Conservation (phyloP, 805 yeast genomes). For the Scheffersomyces spartinae region DNA sequence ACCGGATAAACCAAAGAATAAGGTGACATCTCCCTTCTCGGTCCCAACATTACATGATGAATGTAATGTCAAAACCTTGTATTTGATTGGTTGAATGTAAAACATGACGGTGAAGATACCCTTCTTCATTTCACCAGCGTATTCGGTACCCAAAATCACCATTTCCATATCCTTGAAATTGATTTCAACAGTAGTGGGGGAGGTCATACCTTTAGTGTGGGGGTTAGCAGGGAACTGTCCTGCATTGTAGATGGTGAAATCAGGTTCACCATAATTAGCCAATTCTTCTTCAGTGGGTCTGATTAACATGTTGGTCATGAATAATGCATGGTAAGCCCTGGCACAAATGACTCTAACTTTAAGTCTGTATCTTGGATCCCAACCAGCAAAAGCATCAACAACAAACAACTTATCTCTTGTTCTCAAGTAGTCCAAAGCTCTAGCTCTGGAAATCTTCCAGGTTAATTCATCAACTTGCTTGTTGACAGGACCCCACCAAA, state of each 20-base stretch:
- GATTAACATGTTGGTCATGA: constrained; percentile 97
- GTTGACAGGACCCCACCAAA: constrained; percentile 99
- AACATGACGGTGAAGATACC: constrained; percentile 99
- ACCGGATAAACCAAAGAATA: constrained; percentile 95
- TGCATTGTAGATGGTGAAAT: constrained; percentile 95
- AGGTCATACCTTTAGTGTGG: constrained; percentile 95
- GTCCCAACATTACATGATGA: constrained; percentile 91
- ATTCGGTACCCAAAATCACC: constrained; percentile 97
- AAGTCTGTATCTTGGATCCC: constrained; percentile 97
- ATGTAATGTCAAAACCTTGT: constrained; percentile 85
- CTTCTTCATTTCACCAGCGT: constrained; percentile 99
- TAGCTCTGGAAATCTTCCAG: constrained; percentile 90
- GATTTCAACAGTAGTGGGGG: constrained; percentile 89
- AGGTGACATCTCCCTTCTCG: constrained; percentile 73
- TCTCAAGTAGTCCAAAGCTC: constrained; percentile 94
- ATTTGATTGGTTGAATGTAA: constrained; percentile 92
- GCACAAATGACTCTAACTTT: constrained; percentile 95
- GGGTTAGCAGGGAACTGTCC: constrained; percentile 98
- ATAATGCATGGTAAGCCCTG: constrained; percentile 95
- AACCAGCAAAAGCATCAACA: constrained; percentile 95
- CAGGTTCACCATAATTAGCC: constrained; percentile 88
- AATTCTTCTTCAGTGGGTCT: constrained; percentile 89
- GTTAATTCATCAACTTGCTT: constrained; percentile 88
- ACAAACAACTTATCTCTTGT: constrained; percentile 90
- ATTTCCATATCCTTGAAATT: constrained; percentile 97